Percentiles rank a stretch among this genome's conserved stretches.
phyloP scores from a whole-genome alignment of 192 early-diverging fungal genomes.

The Linnemannia schmuckeri region DNA sequence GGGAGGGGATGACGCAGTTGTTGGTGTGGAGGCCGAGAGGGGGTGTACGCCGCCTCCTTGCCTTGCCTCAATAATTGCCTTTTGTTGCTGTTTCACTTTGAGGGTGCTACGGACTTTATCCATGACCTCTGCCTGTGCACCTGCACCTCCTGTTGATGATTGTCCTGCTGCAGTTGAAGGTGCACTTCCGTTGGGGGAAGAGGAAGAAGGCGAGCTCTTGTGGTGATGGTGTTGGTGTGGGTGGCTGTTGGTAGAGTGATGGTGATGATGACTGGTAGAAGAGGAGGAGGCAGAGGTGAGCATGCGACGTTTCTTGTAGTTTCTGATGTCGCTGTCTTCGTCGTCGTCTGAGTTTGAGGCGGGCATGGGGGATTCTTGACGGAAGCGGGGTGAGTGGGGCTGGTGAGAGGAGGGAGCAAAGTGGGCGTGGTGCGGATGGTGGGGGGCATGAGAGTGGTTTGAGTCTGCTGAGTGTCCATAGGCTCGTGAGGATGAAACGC shows the following conservation, averaged over 20 bases:
- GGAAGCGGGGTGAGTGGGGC: constrained; percentile 37
- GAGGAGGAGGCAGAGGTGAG: constrained; percentile 18
- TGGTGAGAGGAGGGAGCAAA: constrained; percentile 19
- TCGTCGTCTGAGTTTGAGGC: constrained; percentile 54
- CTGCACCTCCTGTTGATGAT: not conserved
- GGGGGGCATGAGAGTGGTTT: not conserved
- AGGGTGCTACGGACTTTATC: constrained; percentile 67
- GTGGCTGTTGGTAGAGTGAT: not conserved
- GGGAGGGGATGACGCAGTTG: not conserved
- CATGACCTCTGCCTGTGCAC: constrained; percentile 58
- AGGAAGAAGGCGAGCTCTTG: constrained; percentile 5
- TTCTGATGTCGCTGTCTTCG: constrained; percentile 49
- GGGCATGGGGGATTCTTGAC: constrained; percentile 55
- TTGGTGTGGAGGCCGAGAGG: not conserved
- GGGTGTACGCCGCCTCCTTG: constrained; percentile 34
- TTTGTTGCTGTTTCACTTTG: constrained; percentile 73
- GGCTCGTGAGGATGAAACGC: constrained; percentile 8
- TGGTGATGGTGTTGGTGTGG: constrained; percentile 9
- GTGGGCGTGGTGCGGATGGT: constrained; percentile 10
- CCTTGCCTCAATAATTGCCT: constrained; percentile 73
- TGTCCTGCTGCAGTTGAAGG: not conserved
- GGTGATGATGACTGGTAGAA: not conserved
- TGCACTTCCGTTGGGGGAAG: not conserved
- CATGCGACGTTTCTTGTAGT: constrained; percentile 49
- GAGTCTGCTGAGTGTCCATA: not conserved